Evolutionary conservation across 305 asterid genomes (phyloP).

Genomic region (Caryopteris hybrid): DNA sequence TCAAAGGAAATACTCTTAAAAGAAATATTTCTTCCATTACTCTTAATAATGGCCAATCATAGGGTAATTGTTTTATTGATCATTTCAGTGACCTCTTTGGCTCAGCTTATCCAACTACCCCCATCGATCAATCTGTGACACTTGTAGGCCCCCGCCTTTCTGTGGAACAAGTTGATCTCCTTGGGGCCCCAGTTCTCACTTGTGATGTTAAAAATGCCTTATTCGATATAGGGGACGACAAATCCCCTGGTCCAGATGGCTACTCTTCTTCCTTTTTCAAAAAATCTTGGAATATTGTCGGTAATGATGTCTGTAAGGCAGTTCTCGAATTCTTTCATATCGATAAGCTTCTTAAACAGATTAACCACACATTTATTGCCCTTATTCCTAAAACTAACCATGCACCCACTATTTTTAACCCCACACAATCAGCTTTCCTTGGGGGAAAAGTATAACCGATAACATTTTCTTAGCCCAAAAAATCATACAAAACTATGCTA

Average conservation of each 20-base stretch:
- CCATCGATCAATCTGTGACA: too few species aligned
- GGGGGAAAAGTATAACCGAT: background rate
- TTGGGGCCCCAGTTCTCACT: too few species aligned
- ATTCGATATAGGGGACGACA: background rate
- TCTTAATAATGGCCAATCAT: too few species aligned
- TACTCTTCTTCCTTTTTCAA: background rate
- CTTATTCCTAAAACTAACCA: background rate
- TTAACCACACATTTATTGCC: background rate
- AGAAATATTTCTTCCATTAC: too few species aligned
- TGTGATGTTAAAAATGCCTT: background rate
- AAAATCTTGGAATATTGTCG: background rate
- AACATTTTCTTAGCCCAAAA: background rate
- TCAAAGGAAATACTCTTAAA: too few species aligned
- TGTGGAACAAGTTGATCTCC: too few species aligned
- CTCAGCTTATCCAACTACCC: too few species aligned
- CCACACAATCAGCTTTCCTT: background rate
- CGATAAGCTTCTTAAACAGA: background rate
- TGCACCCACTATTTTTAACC: background rate
- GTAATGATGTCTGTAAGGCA: background rate
- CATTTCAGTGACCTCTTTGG: too few species aligned
- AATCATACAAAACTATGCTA: background rate
- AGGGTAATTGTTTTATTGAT: too few species aligned
- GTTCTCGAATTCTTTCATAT: background rate
- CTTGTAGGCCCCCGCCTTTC: too few species aligned
- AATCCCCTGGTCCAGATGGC: background rate